Conservation (phyloP, 2,329 filamentous ascomycete species). For the Talaromyces sp. region DNA sequence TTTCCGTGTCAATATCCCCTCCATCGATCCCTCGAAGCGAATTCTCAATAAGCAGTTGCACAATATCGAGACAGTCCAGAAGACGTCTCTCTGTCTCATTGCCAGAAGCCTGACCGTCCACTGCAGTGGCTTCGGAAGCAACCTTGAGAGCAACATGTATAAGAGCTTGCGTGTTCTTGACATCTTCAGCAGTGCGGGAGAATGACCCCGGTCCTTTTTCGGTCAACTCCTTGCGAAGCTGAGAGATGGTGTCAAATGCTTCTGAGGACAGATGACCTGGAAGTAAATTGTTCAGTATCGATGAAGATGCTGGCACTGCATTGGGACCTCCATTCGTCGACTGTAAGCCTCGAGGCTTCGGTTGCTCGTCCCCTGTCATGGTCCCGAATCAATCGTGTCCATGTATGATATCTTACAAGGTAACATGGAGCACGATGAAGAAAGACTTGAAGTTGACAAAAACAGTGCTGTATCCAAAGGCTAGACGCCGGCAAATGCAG, state of each 20-base stretch:
- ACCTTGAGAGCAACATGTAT: slow-evolving; percentile 79
- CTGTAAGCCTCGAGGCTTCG: slow-evolving; percentile 19
- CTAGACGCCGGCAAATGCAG: background rate
- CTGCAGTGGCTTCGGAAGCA: slow-evolving; percentile 50
- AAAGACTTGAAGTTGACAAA: background rate
- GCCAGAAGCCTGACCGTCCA: slow-evolving; percentile 59
- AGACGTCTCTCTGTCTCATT: slow-evolving; percentile 37
- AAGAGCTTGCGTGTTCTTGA: slow-evolving; percentile 77
- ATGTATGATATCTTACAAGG: slow-evolving; percentile 3
- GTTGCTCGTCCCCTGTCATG: slow-evolving; percentile 29
- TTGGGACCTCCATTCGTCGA: slow-evolving; percentile 22
- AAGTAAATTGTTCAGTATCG: slow-evolving; percentile 82
- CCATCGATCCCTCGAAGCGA: slow-evolving; percentile 61
- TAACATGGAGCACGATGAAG: background rate
- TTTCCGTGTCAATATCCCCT: slow-evolving; percentile 61
- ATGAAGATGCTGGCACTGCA: slow-evolving; percentile 51
- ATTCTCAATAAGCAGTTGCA: slow-evolving; percentile 70
- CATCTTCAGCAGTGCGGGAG: slow-evolving; percentile 57
- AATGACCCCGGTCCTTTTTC: slow-evolving; percentile 42
- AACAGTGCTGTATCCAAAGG: background rate
- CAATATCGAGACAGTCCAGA: slow-evolving; percentile 70
- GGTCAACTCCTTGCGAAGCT: slow-evolving; percentile 64
- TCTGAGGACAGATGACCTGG: slow-evolving; percentile 73
- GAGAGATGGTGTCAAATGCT: slow-evolving; percentile 66
- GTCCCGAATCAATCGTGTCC: slow-evolving; percentile 10